Evolutionary conservation across 495 filamentous ascomycete species (phyloP), one percentile per base, ranked within the genome.

Genomic region (Penicillium malachiteum): DNA sequence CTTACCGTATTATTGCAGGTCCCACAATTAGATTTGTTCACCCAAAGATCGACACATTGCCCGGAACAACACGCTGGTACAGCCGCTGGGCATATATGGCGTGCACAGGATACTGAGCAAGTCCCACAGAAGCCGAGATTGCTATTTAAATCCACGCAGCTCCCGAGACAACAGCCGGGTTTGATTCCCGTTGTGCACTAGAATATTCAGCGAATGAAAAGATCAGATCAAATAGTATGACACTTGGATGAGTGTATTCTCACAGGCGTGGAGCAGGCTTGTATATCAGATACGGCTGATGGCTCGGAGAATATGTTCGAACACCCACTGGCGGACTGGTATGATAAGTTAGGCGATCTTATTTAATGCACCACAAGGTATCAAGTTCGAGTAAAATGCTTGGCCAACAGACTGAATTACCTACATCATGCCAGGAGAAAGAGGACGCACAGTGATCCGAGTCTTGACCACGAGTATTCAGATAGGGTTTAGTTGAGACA

Each of bases 51-150:
- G 7, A 51, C 32, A 13, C 54, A 51, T 2, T 38, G 18, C 17
- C 54, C 48, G 34, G 54, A 51, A n/a, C 48, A 57, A 21, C 54
- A 57, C 7, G 32, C 11, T 10, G 54, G 54, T 2, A 13, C 32
- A 18, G 13, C n/a, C 38, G 32, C 54, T 18, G 48, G 54, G 14
- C 54, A 57, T 39, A 57, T 17, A 3, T 12, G 16, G 17, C 38
- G 32, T 10, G 14, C 39, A 33, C 54, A 57, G 2, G 54, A 57
- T 12, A 1, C 33, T 10, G 17, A 8, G 38, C 55, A 57, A 11
- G 43, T 39, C 11, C 55, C 55, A 42, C 49, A 52, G 34, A 42
- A 21, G 16, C 14, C 37, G 8, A 52, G 12, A 10, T 57, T 43
- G 17, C 4, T 52, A 16, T 21, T 52, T 1, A 57, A 18, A 42